Conservation (phyloP, 2,329 filamentous ascomycete species). For the Xylaria sp. region DNA sequence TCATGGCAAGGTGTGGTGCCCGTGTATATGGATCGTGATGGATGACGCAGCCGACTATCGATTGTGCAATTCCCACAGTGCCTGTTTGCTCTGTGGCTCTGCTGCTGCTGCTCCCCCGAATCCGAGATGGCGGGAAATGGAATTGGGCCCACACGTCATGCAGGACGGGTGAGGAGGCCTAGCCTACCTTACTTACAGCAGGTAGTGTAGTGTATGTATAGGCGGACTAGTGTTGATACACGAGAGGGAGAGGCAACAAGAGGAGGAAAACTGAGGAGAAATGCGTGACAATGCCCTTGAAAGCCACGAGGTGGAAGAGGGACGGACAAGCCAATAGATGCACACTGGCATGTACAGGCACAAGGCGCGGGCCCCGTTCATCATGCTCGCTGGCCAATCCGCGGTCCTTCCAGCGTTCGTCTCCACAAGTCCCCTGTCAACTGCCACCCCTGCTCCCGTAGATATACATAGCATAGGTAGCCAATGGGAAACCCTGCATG, state of each 20-base stretch:
- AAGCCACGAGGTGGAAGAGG: constrained; percentile 35
- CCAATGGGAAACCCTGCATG: constrained; percentile 23
- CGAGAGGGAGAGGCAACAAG: neutral
- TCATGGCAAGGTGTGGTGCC: constrained; percentile 14
- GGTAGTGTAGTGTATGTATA: constrained; percentile 7
- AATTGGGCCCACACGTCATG: constrained; percentile 15
- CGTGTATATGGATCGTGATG: constrained; percentile 27
- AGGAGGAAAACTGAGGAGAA: neutral
- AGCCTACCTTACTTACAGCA: neutral
- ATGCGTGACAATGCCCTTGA: constrained; percentile 20
- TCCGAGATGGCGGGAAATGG: constrained; percentile 14
- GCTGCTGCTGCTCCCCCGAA: neutral
- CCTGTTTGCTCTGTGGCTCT: neutral
- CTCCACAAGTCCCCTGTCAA: constrained; percentile 23
- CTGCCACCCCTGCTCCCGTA: constrained; percentile 29
- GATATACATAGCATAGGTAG: constrained; percentile 22
- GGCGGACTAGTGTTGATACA: constrained; percentile 4
- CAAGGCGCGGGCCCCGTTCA: constrained; percentile 28
- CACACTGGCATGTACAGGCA: constrained; percentile 31
- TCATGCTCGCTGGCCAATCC: constrained; percentile 15
- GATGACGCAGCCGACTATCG: constrained; percentile 26
- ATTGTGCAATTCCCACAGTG: constrained; percentile 20
- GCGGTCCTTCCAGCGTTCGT: neutral
- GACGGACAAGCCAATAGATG: constrained; percentile 23
- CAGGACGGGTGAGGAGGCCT: constrained; percentile 14